phyloP scores from a whole-genome alignment of 2,329 filamentous ascomycete genomes.

The Colletotrichum sp. region DNA sequence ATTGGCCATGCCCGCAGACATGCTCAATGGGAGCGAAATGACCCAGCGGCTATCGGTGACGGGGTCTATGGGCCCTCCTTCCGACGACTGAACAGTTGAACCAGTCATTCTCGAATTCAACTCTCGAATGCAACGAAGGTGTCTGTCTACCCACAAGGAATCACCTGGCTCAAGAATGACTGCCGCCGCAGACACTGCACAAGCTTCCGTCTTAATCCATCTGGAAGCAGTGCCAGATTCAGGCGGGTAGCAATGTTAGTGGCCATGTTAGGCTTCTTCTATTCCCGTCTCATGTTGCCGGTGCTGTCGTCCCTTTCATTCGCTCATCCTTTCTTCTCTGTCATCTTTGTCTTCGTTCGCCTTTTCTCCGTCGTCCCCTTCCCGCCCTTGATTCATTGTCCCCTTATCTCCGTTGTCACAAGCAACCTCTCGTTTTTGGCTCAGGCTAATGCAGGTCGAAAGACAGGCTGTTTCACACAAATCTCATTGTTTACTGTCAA shows the following conservation, averaged over 20 bases:
- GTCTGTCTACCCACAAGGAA: neutral
- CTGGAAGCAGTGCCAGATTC: neutral
- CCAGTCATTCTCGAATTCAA: neutral
- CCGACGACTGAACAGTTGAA: neutral
- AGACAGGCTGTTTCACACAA: neutral
- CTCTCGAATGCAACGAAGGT: neutral
- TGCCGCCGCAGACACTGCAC: neutral
- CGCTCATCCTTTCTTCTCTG: neutral
- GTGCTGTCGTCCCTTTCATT: neutral
- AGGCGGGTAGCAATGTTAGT: neutral
- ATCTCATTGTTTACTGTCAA: neutral
- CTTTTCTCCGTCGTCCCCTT: neutral
- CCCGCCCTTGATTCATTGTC: neutral
- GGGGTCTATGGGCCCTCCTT: neutral
- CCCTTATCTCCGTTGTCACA: neutral
- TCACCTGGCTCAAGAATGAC: neutral
- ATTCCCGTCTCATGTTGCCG: neutral
- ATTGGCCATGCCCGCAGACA: neutral
- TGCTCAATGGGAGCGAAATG: neutral
- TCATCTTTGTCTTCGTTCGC: neutral
- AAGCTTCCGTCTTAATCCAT: neutral
- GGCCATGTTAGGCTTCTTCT: neutral
- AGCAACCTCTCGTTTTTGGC: neutral
- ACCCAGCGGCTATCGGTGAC: neutral
- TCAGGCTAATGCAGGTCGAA: neutral